phyloP scores from a whole-genome alignment of 2,329 filamentous ascomycete genomes.

The Stagonosporopsis tanaceti region DNA sequence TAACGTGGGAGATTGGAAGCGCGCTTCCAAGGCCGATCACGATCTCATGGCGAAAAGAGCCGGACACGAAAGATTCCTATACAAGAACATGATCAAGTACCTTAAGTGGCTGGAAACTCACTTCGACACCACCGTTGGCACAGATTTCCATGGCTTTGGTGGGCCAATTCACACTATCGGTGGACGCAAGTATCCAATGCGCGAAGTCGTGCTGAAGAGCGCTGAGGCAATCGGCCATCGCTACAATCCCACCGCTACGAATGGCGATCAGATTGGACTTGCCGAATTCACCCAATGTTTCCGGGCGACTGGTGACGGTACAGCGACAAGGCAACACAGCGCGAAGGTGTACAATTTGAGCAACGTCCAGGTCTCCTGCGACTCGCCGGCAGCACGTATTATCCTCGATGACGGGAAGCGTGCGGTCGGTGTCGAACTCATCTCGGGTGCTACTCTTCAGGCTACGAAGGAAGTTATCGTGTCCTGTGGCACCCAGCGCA shows the following conservation, averaged over 20 bases:
- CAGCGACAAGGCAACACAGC: neutral
- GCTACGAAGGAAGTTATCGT: neutral
- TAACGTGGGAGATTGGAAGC: neutral
- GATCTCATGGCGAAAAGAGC: neutral
- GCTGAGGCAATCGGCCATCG: neutral
- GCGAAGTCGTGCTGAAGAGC: neutral
- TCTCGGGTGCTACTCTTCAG: neutral
- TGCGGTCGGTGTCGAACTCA: neutral
- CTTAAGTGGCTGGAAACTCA: neutral
- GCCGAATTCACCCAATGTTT: neutral
- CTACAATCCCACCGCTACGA: neutral
- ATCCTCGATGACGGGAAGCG: neutral
- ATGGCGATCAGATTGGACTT: neutral
- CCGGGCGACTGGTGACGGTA: neutral
- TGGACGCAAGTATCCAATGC: neutral
- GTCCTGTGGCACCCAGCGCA: neutral
- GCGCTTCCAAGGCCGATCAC: neutral
- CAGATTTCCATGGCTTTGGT: neutral
- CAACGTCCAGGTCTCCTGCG: neutral
- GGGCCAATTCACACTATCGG: neutral
- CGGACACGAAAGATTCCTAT: neutral
- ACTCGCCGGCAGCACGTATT: neutral
- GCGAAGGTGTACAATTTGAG: neutral
- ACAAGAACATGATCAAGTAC: neutral
- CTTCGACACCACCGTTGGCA: neutral